Evolutionary conservation across 345 rosid species (phyloP).

Genomic region (Litchi chinensis): DNA sequence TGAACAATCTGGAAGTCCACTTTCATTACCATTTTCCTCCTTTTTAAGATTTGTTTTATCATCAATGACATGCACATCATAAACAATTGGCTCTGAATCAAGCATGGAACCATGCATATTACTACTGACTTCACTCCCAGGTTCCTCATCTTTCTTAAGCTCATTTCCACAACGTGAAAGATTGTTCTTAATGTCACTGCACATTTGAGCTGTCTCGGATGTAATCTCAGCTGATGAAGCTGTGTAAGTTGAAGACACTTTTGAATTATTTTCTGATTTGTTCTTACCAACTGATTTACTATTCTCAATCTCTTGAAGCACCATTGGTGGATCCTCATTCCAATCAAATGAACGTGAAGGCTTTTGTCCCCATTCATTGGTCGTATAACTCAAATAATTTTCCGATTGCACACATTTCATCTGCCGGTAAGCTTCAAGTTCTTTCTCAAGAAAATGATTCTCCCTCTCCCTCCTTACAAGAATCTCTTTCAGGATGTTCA

Average conservation of each 20-base stretch:
- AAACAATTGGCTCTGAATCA: slow-evolving; percentile 54
- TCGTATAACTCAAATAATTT: slow-evolving; percentile 19
- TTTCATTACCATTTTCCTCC: slow-evolving; percentile 28
- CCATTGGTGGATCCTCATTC: slow-evolving; percentile 21
- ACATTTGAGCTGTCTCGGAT: slow-evolving; percentile 12
- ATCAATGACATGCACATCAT: slow-evolving; percentile 74
- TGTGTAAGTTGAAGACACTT: slow-evolving; percentile 20
- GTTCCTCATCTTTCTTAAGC: slow-evolving; percentile 22
- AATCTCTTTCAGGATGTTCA: slow-evolving; percentile 82
- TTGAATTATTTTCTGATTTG: slow-evolving; percentile 18
- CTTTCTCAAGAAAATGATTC: slow-evolving; percentile 75
- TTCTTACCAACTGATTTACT: slow-evolving; percentile 17
- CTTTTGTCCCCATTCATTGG: slow-evolving; percentile 15
- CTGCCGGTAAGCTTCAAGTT: slow-evolving; percentile 69
- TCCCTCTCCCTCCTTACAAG: slow-evolving; percentile 74
- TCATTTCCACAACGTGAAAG: slow-evolving; percentile 31
- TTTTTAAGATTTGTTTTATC: slow-evolving; percentile 32
- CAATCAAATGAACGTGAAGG: slow-evolving; percentile 23
- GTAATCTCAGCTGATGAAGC: slow-evolving; percentile 19
- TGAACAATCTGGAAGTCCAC: slow-evolving; percentile 9
- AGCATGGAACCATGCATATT: slow-evolving; percentile 15
- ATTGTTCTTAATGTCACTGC: slow-evolving; percentile 12
- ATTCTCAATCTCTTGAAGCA: slow-evolving; percentile 23
- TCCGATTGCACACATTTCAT: slow-evolving; percentile 37
- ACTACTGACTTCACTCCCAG: slow-evolving; percentile 19